Percentiles rank a stretch among this genome's conserved stretches.
These are phyloP conservation scores for Penicillium sp. DNA, from an alignment of 2,329 filamentous ascomycete genomes.

Conservation along the genomic window DNA sequence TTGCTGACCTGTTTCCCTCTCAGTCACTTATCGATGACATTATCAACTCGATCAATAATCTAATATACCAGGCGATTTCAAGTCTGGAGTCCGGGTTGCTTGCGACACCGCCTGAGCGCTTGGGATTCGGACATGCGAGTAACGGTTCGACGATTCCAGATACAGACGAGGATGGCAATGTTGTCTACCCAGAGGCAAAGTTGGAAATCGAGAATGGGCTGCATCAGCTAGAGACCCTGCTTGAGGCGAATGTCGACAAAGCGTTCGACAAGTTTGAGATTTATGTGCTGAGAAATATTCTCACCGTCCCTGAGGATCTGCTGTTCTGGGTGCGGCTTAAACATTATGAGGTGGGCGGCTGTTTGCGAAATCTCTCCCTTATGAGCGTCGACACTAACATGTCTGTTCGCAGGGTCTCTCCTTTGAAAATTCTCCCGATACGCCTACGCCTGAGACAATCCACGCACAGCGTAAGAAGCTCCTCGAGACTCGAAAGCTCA, in stretches of 20 bases:
- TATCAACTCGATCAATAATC: conserved; percentile 93
- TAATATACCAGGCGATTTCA: conserved; percentile 86
- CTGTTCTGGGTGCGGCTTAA: conserved; percentile 76
- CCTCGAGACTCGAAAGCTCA: conserved; percentile 75
- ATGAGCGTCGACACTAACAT: not conserved
- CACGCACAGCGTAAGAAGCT: conserved; percentile 71
- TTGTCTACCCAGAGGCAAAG: conserved; percentile 54
- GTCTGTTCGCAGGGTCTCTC: conserved; percentile 38
- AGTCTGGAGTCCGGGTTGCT: conserved; percentile 83
- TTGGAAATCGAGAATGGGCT: conserved; percentile 86
- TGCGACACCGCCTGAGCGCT: conserved; percentile 68
- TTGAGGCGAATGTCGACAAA: conserved; percentile 79
- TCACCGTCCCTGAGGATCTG: conserved; percentile 71
- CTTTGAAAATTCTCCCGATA: conserved; percentile 35
- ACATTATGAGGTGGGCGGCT: conserved; percentile 73
- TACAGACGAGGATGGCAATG: conserved; percentile 49
- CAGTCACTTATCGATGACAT: conserved; percentile 96
- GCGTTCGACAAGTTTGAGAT: conserved; percentile 88
- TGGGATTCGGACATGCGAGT: conserved; percentile 70
- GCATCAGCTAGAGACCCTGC: conserved; percentile 78
- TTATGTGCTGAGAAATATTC: conserved; percentile 83
- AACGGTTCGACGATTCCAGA: conserved; percentile 50
- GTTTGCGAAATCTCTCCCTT: not conserved
- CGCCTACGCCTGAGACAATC: conserved; percentile 67
- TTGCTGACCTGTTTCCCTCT: conserved; percentile 15